These are phyloP conservation scores for Erythrophleum ivorense DNA, from an alignment of 331 rosid genomes.

Conservation along the genomic window DNA sequence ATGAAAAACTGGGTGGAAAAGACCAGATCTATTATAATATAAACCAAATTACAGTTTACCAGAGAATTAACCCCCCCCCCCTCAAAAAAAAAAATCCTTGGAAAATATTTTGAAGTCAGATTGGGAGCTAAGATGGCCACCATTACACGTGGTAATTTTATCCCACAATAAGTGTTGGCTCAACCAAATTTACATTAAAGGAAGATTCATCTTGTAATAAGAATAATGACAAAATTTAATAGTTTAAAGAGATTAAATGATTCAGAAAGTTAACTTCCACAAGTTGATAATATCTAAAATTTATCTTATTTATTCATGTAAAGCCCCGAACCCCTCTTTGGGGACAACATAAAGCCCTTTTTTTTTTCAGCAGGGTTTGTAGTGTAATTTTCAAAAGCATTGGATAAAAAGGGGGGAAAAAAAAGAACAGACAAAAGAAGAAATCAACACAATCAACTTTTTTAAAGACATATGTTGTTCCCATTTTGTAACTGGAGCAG, in stretches of 20 bases:
- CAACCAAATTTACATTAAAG: not conserved
- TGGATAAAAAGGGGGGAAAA: not conserved
- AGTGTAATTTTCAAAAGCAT: constrained; percentile 20
- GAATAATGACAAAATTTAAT: not conserved
- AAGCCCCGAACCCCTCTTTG: not conserved
- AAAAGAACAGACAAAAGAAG: not conserved
- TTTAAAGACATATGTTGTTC: not conserved
- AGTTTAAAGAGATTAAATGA: constrained; percentile 4
- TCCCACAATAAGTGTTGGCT: not conserved
- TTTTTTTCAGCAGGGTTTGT: not conserved
- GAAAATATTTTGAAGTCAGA: not conserved
- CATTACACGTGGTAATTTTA: constrained; percentile 10
- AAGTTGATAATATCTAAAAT: constrained; percentile 5
- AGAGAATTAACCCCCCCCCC: not conserved
- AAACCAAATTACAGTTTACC: not conserved
- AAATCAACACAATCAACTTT: not conserved
- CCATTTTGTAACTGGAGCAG: constrained; percentile 13
- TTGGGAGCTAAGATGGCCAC: constrained; percentile 4
- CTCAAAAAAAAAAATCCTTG: not conserved
- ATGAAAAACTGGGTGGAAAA: not conserved
- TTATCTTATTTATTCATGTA: constrained; percentile 2
- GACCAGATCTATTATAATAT: not conserved
- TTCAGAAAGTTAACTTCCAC: not conserved
- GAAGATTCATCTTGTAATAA: not conserved
- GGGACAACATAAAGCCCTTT: not conserved